phyloP scores from a whole-genome alignment of 139 green algal species.

The Tetradesmus lagerheimii region DNA sequence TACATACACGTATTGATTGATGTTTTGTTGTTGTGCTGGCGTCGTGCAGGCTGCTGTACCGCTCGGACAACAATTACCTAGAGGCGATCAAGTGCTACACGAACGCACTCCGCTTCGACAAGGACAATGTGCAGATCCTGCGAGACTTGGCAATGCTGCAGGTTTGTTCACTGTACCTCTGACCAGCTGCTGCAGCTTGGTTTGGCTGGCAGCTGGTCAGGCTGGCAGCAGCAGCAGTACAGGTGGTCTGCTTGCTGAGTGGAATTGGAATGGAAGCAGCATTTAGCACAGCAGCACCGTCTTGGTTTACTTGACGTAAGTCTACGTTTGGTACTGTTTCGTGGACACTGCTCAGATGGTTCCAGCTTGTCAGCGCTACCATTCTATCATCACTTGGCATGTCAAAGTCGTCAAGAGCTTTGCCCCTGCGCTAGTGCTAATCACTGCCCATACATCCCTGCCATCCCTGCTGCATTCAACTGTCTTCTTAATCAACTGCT shows the following conservation, averaged over 20 bases:
- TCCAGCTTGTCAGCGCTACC: neutral
- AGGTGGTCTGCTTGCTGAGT: neutral
- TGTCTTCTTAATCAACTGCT: no score
- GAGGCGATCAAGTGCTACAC: conserved; percentile 99
- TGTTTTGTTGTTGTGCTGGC: neutral
- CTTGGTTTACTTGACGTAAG: no score
- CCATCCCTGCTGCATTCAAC: no score
- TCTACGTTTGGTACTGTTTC: no score
- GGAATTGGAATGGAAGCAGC: no score
- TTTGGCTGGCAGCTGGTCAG: neutral
- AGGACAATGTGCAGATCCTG: conserved; percentile 95
- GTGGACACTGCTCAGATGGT: neutral
- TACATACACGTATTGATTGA: neutral
- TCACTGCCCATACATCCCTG: no score
- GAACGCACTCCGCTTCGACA: conserved; percentile 95
- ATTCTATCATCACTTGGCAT: no score
- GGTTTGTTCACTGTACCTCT: conserved; percentile 49
- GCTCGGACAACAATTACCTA: conserved; percentile 93
- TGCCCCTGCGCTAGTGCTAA: no score
- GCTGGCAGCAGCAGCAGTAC: neutral
- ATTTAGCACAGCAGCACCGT: no score
- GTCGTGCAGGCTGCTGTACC: conserved; percentile 88
- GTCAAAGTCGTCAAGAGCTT: no score
- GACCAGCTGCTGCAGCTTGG: neutral
- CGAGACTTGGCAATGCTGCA: conserved; percentile 92